Base-by-base conservation (phyloP, 352 stramenopile genomes). In the Globisporangium camurandrum region DNA sequence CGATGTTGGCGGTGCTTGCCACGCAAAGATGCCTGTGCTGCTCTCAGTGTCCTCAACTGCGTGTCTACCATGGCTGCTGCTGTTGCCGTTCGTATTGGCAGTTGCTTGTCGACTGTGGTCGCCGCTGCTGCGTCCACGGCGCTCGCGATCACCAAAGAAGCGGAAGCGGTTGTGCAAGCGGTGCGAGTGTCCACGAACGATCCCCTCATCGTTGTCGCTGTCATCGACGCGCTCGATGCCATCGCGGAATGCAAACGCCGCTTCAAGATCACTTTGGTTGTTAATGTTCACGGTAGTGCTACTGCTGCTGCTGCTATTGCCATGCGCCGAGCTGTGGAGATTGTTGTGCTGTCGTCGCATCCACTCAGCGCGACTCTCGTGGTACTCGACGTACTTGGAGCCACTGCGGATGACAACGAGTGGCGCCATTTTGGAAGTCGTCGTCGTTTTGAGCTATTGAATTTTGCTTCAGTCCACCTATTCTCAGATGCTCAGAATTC, bases 341-440 rank as follows among this genome's bases (percentile, higher is more conserved):
- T 46, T 66, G 24, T 45, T 31, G 26, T 54, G 41, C 16, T 61
- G 56, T 37, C 48, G n/a, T 17, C 44, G 59, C 20, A 69, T 58
- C 71, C 74, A 82, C 14, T 51, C 52, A 24, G 57, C 66, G 40
- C 64, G 66, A 37, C 65, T 82, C 46, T 86, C 72, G 28, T 72
- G 57, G 49, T 84, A 88, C 57, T 91, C 76, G 41, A 91, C 55
- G 44, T 75, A 58, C 57, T 85, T 80, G 45, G 54, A 66, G 37
- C 75, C 65, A 45, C 64, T 68, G 44, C 80, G 80, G 54, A 91
- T 84, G 43, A 91, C 68, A 11, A 87, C 70, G 5, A 91, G 61
- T 60, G 80, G 63, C 41, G 80, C 76, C 80, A 88, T 91, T 11
- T n/a, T n/a, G n/a, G 30, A 34, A 17, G 14, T 39, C 33, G 8